A percentile compares a stretch with the other conserved stretches of the same genome.
phyloP scores from a whole-genome alignment of 2,329 filamentous ascomycete genomes.

The Eurotiales sp. region DNA sequence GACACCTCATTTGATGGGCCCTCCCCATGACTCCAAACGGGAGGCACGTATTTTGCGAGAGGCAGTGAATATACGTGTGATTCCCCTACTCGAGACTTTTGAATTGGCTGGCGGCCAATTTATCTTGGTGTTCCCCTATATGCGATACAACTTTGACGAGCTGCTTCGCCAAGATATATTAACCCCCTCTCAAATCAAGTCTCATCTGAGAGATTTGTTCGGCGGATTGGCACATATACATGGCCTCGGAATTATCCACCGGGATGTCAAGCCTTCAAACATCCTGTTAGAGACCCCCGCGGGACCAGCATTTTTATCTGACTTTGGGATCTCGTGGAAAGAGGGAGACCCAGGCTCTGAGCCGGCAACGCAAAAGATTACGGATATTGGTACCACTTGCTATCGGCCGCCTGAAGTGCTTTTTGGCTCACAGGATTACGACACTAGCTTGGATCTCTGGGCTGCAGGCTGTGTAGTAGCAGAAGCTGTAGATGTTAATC shows the following conservation, averaged over 20 bases:
- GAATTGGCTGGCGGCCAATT: conserved; percentile 65
- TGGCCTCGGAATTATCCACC: conserved; percentile 72
- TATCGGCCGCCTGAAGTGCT: conserved; percentile 89
- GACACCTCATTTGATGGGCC: conserved; percentile 64
- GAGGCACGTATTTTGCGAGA: conserved; percentile 74
- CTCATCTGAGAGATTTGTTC: conserved; percentile 66
- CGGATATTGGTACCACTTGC: conserved; percentile 88
- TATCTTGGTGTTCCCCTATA: conserved; percentile 80
- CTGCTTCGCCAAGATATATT: conserved; percentile 54
- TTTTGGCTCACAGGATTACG: conserved; percentile 76
- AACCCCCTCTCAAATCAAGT: conserved; percentile 36
- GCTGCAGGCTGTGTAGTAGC: conserved; percentile 78
- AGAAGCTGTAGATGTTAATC: conserved; percentile 59
- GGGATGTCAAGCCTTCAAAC: conserved; percentile 91
- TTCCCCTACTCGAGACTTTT: conserved; percentile 71
- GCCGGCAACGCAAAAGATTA: conserved; percentile 65
- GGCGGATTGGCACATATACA: conserved; percentile 70
- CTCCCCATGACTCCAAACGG: conserved; percentile 76
- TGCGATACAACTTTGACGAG: conserved; percentile 68
- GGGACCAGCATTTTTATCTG: conserved; percentile 74
- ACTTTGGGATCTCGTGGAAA: conserved; percentile 92
- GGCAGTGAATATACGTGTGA: conserved; percentile 51
- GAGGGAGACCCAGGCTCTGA: conserved; percentile 59
- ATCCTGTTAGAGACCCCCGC: conserved; percentile 65
- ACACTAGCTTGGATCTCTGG: conserved; percentile 79